phyloP scores from a whole-genome alignment of 139 green algal species.

The Zygnema circumcarinatum region DNA sequence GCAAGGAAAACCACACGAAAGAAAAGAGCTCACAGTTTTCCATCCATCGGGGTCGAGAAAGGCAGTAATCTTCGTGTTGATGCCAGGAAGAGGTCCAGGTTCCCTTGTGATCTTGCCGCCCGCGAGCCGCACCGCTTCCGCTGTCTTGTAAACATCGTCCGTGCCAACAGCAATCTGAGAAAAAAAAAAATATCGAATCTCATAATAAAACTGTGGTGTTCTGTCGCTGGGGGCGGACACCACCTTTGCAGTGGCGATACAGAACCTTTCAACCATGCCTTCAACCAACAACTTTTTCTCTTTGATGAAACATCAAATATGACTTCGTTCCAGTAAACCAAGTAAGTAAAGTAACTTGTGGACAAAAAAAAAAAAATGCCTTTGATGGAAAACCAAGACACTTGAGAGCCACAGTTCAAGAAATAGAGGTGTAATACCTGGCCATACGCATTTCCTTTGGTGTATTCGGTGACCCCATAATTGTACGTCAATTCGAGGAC shows the following conservation, averaged over 20 bases:
- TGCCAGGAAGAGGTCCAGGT: constrained; percentile 54
- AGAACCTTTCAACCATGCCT: no score
- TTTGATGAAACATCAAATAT: no score
- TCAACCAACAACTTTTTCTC: no score
- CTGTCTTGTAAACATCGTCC: constrained; percentile 65
- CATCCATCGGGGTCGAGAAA: constrained; percentile 63
- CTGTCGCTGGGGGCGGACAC: no score
- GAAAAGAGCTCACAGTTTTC: constrained; percentile 55
- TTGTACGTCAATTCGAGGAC: constrained; percentile 96
- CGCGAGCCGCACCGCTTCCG: constrained; percentile 45
- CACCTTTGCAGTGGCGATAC: no score
- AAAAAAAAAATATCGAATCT: background rate
- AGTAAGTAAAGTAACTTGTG: no score
- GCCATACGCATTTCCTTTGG: constrained; percentile 82
- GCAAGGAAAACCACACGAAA: background rate
- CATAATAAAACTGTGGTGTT: constrained; percentile 6
- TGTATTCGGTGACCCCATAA: constrained; percentile 73
- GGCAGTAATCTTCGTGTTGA: constrained; percentile 64
- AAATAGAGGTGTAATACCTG: constrained; percentile 62
- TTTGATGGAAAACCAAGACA: no score
- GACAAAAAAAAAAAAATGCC: no score
- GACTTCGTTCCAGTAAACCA: no score
- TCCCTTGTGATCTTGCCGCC: constrained; percentile 63
- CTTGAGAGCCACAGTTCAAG: no score
- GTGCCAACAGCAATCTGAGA: constrained; percentile 58